Conservation (phyloP, 2,329 filamentous ascomycete species). For the Tolypocladium cylindrosporum region DNA sequence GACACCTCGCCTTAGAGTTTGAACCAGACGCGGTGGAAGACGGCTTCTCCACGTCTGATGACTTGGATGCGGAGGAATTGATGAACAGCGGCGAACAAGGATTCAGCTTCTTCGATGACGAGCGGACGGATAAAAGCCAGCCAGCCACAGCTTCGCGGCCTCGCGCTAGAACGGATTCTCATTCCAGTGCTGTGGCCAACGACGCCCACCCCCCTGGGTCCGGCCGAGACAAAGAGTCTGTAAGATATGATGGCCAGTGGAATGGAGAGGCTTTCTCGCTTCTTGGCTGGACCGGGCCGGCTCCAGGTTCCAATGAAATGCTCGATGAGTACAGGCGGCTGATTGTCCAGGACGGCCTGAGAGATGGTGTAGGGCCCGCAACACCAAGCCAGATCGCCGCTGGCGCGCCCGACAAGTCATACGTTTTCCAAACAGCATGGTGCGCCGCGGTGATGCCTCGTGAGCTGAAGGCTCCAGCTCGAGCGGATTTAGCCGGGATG, state of each 20-base stretch:
- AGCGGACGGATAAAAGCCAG: slow-evolving; percentile 4
- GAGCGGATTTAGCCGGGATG: slow-evolving; percentile 25
- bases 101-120: slow-evolving; percentile 37
- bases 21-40: slow-evolving; percentile 31
- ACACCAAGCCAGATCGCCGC: slow-evolving; percentile 38
- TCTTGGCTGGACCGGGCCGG: slow-evolving; percentile 38
- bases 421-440: slow-evolving; percentile 44
- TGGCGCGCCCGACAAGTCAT: slow-evolving; percentile 34
- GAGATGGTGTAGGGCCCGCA: slow-evolving; percentile 30
- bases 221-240: slow-evolving; percentile 11
- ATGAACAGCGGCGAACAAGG: slow-evolving; percentile 25
- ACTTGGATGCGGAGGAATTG: slow-evolving; percentile 31
- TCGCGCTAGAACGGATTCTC: neutral
- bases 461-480: slow-evolving; percentile 16
- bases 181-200: slow-evolving; percentile 2
- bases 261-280: slow-evolving; percentile 14
- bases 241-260: slow-evolving; percentile 14
- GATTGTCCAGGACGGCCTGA: slow-evolving; percentile 24
- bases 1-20: slow-evolving; percentile 45
- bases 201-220: slow-evolving; percentile 1
- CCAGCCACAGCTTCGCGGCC: slow-evolving; percentile 4
- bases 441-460: slow-evolving; percentile 33
- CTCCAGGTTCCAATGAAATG: slow-evolving; percentile 22
- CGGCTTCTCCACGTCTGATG: slow-evolving; percentile 18
- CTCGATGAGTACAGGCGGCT: slow-evolving; percentile 38